These are phyloP conservation scores for Rhodotorula glutinis DNA, from an alignment of 1,284 basidiomycete species.

Conservation along the genomic window DNA sequence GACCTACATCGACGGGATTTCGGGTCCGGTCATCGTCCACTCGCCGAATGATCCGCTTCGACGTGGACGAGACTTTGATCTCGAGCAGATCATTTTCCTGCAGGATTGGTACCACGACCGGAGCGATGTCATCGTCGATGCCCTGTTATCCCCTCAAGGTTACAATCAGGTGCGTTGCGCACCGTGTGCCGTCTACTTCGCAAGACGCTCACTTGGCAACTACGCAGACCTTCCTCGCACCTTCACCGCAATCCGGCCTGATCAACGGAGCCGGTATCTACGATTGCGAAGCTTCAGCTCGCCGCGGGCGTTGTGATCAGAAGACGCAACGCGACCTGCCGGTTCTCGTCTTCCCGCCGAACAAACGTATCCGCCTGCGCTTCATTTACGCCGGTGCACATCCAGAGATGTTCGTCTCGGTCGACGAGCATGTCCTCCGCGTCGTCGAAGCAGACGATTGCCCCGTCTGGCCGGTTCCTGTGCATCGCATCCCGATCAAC, in stretches of 20 bases:
- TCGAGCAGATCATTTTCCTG: conserved; percentile 48
- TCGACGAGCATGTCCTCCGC: conserved; percentile 38
- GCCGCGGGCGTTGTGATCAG: conserved; percentile 46
- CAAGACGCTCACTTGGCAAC: conserved; percentile 21
- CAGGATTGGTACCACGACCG: conserved; percentile 53
- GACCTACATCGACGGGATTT: conserved; percentile 55
- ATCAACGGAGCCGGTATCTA: conserved; percentile 58
- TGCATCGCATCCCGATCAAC: conserved; percentile 23
- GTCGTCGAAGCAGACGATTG: conserved; percentile 37
- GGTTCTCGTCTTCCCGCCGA: conserved; percentile 43
- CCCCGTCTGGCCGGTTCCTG: conserved; percentile 1
- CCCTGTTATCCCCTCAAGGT: conserved; percentile 19
- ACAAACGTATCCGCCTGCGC: conserved; percentile 56
- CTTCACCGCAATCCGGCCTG: conserved; percentile 52
- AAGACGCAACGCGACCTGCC: conserved; percentile 41
- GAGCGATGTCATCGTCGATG: conserved; percentile 36
- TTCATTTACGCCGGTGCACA: conserved; percentile 55
- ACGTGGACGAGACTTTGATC: conserved; percentile 45
- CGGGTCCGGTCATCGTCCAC: conserved; percentile 47
- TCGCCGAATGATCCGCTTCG: conserved; percentile 44
- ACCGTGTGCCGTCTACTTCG: conserved; percentile 29
- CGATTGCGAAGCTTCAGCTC: conserved; percentile 44
- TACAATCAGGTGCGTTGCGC: conserved; percentile 16
- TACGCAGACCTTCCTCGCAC: conserved; percentile 43
- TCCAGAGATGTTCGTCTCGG: conserved; percentile 37